Evolutionary conservation across 176 grass and related monocot species (phyloP), one percentile per base, ranked within the genome.

Genomic region (Puccinellia tenuiflora): DNA sequence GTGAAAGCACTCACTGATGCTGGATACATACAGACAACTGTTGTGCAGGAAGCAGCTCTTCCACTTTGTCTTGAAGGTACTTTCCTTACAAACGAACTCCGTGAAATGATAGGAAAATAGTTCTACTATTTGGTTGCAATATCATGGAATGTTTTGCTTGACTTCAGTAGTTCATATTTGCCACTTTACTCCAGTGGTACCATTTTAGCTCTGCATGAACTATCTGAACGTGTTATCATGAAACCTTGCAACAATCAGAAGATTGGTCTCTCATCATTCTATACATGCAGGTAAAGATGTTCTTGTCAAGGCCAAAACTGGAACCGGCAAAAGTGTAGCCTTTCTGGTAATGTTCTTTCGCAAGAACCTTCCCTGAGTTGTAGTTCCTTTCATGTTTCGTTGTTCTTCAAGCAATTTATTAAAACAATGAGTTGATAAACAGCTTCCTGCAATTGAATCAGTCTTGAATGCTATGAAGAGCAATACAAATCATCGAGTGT

Each of bases 381-480:
- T 84, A 60, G 29, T 81, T 82, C 55, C 28, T 85, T 67, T 72
- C 39, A 26, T n/a, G 34, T 72, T 51, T 45, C 81, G 5, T 83
- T 67, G 5, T 71, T 60, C 40, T 61, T 76, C 69, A 81, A 62
- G 50, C 31, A 46, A 84, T 87, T 88, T 85, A 87, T 87, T 80
- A 77, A 81, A 81, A 43, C 24, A 77, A 68, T 88, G 68, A 73
- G 76, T 87, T 85, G 89, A 88, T 88, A 90, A 86, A 94, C 95
- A 94, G 95, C 86, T 97, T 77, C 95, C 95, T 92, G 92, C 92
- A 93, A 98, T 98, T 83, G 96, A 98, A 95, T 88, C 92, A 95
- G 92, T 93, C 85, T 72, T 95, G 56, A 91, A 98, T 61, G 84
- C 72, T 82, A 91, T 79, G 72, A 83, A 84, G 73, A 91, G 26